Base-by-base conservation (phyloP, 78 protist species). In the Dictyostelium discoideum region DNA sequence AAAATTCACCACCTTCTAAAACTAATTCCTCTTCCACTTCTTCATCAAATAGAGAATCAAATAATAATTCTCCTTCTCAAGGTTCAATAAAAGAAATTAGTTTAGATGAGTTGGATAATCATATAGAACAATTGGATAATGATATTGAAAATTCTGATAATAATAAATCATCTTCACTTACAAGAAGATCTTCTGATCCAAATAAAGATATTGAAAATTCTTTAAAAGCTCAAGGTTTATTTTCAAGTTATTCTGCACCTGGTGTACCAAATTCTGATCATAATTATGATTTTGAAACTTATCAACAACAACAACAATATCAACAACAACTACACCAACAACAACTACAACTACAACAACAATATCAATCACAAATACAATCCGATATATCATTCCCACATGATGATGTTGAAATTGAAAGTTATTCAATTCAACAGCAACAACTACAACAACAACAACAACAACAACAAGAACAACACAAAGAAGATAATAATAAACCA, bases 111-210 rank as follows among this genome's bases (percentile, higher is more conserved):
- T 54, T 82, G 3, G 60, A 79, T 44, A n/a, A 3, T 18, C 48
- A 79, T 22, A 44, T 79, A 10, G 83, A 77, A 13, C 44, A 77
- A 40, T 44, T 79, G 5, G 60, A 79, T 32, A 32, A 32, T 9
- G 84, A 79, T 74, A 18, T 3, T 42, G 46, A 32, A 32, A 32
- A 18, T n/a, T n/a, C n/a, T 37, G 81, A 18, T 24, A 2, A 20
- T 37, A 40, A 65, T 63, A 72, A n/a, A 40, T 8, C 81, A 85
- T 67, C 40, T 73, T 32, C 77, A 24, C 40, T 57, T 42, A 20
- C 92, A 73, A 76, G 93, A 76, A 76, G 93, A 87, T 83, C 79
- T 13, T 87, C 93, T 39, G 83, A 81, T 24, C 93, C 93, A 13
- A 78, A 78, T 44, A 39, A 79, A 44, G 60, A 79, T 20, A 37